These are phyloP conservation scores for Orbilia brochopaga DNA, from an alignment of 2,329 filamentous ascomycete genomes.

Conservation along the genomic window DNA sequence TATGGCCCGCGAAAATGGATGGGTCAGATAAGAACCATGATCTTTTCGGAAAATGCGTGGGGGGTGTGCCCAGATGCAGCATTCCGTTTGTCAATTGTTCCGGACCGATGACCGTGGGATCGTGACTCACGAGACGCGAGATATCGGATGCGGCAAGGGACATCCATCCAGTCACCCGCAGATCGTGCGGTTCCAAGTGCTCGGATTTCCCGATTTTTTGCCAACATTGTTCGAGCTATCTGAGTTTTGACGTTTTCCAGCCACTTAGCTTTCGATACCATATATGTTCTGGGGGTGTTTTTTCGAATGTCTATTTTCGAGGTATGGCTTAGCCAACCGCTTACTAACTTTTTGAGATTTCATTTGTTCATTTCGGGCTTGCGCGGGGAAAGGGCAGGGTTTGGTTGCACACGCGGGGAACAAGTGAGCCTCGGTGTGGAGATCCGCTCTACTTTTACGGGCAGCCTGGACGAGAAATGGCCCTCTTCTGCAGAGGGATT, in stretches of 20 bases:
- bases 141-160: constrained; percentile 1
- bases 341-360: background rate
- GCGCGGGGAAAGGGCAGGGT: too few relatives aligned
- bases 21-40: constrained; percentile 28
- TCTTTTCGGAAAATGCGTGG: constrained; percentile 32
- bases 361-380: background rate
- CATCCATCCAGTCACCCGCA: constrained; percentile 13
- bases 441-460: too few relatives aligned
- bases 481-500: too few relatives aligned
- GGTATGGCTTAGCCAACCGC: background rate
- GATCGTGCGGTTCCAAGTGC: constrained; percentile 23
- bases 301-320: background rate
- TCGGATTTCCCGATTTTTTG: constrained; percentile 21
- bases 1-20: constrained; percentile 46
- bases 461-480: too few relatives aligned
- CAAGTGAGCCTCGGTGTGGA: too few relatives aligned
- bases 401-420: too few relatives aligned
- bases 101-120: constrained; percentile 30
- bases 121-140: constrained; percentile 33
- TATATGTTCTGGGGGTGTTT: background rate
- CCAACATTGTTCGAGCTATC: constrained; percentile 13
- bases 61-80: constrained; percentile 19
- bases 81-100: constrained; percentile 23
- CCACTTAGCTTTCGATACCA: background rate
- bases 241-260: background rate